These are phyloP conservation scores for Hypoxylon sp. DNA, from an alignment of 2,329 filamentous ascomycete genomes.

Conservation along the genomic window DNA sequence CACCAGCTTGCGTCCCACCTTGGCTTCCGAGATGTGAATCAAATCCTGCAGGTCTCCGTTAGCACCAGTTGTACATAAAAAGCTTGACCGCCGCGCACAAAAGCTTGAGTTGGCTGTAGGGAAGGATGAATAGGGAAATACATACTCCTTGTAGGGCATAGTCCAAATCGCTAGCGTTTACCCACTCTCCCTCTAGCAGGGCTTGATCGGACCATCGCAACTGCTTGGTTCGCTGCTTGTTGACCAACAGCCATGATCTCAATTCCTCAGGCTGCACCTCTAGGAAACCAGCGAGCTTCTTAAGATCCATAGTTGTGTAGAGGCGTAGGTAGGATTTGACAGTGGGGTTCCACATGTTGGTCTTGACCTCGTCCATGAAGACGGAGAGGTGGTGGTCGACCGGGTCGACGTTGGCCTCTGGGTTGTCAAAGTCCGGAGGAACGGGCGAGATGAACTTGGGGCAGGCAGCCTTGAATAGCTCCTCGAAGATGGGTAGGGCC, in stretches of 20 bases:
- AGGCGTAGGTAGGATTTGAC: constrained; percentile 98
- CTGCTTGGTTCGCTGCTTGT: constrained; percentile 98
- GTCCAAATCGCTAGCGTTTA: constrained; percentile 94
- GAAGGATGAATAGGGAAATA: constrained; percentile 43
- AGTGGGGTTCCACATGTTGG: constrained; percentile 96
- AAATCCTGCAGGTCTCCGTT: constrained; percentile 69
- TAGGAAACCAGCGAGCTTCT: constrained; percentile 96
- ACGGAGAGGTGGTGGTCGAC: constrained; percentile 96
- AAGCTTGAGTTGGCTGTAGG: constrained; percentile 26
- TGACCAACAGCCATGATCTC: constrained; percentile 91
- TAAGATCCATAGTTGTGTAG: constrained; percentile 99
- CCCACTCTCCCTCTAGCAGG: constrained; percentile 88
- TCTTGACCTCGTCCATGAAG: constrained; percentile 99
- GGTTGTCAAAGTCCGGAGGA: constrained; percentile 96
- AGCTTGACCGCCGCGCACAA: constrained; percentile 39
- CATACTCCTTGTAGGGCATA: constrained; percentile 94
- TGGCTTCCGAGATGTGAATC: constrained; percentile 98
- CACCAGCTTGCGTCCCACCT: constrained; percentile 95
- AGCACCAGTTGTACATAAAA: constrained; percentile 39
- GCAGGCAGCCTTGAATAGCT: constrained; percentile 97
- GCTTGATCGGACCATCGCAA: constrained; percentile 92
- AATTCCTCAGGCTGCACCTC: constrained; percentile 97
- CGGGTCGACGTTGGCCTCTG: constrained; percentile 93
- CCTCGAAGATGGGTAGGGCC: constrained; percentile 94
- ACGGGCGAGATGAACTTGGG: constrained; percentile 99